Base-by-base conservation (phyloP, 345 rosid species). In the Microcos paniculata region DNA sequence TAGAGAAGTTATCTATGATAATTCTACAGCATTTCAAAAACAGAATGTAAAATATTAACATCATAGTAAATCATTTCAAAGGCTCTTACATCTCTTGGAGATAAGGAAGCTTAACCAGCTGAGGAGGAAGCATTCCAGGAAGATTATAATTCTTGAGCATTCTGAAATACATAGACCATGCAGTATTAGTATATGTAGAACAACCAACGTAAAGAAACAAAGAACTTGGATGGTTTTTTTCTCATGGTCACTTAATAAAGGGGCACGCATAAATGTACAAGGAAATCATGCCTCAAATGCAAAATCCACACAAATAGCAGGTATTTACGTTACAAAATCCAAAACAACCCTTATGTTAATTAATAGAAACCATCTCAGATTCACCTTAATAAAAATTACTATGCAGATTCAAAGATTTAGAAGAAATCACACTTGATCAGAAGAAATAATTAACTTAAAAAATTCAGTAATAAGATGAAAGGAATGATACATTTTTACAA, bases 101-200 rank as follows among this genome's bases (percentile, higher is more conserved):
- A 38, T 84, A 38, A 43, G 82, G 88, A 81, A 89, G 92, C 78
- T 84, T 83, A 45, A 40, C 46, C 46, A 89, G 75, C 72, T 89
- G 79, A 72, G 88, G 84, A 30, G 91, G 92, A 80, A 89, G 90
- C 35, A 38, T 80, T 70, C 92, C 92, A 38, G 88, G 88, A 80
- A 89, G 90, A 69, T 79, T 85, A 78, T 82, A 85, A 48, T 78
- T 74, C 80, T 87, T 89, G 78, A 87, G 79, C 70, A 62, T 70
- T 78, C 92, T 89, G 78, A 62, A 73, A 76, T 65, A 76, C 78
- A 82, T 46, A 68, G 49, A 38, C 62, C 71, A 68, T 19, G 19
- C 59, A 30, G 12, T 12, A 30, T 70, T 59, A 70, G 75, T 24
- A 63, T 24, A 63, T 35, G 71, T 72, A 58, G 14, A 33, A 75